Evolutionary conservation across 2,329 filamentous ascomycete genomes (phyloP), one percentile per base, ranked within the genome.

Genomic region (Aureobasidium sp.): DNA sequence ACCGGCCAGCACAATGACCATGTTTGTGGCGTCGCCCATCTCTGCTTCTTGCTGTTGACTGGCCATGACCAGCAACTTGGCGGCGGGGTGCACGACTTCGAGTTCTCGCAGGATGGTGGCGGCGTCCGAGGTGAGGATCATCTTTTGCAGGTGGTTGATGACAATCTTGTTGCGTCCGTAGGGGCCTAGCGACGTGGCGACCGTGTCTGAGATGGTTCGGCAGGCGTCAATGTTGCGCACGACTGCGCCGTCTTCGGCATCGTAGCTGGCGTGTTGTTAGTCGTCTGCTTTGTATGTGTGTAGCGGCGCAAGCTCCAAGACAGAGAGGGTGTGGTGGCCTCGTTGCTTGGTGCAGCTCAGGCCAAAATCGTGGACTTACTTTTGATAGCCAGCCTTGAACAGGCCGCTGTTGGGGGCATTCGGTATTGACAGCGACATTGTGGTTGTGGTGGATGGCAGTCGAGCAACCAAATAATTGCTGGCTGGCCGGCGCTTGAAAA

Each of bases 141-240:
- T 96, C 80, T 98, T 98, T 73, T 95, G 89, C 59, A 98, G 80
- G 75, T 98, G 94, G 79, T 98, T 98, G 79, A 98, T 97, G 75
- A 98, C 89, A 68, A 98, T 90, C 78, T 98, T 98, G 79, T 98
- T 98, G 73, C 93, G 88, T 66, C 93, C 93, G 73, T 95, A 96
- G 56, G 93, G 93, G 49, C 93, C 94, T 30, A 98, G 81, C 40
- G 93, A 97, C 54, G 93, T 97, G 77, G 95, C 90, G 45, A 98
- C 93, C 49, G 93, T 98, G 65, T 87, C 88, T 55, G 93, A 84
- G 72, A 98, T 97, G 61, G 93, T 88, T 60, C 90, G 83, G 77
- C 93, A 98, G 69, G 94, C 93, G 69, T 98, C 94, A 74, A 98
- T 97, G 73, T 98, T 98, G 68, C 93, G 90, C 61, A 97, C 80